phyloP scores from a whole-genome alignment of 2,329 filamentous ascomycete genomes.

The Paraphoma chrysanthemicola region DNA sequence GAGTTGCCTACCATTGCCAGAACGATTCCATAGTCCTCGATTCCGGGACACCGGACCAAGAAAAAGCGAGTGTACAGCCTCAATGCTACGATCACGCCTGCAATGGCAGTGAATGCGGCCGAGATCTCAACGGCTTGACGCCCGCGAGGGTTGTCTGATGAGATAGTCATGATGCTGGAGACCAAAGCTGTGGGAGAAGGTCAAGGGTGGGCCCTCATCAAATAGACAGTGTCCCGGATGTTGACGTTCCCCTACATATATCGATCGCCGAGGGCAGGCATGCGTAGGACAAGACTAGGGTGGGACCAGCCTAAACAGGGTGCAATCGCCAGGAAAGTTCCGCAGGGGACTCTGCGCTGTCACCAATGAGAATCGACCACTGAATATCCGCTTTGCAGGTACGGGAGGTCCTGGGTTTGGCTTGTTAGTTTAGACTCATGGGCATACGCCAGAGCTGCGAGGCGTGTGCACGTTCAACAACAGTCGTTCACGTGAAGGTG shows the following conservation, averaged over 20 bases:
- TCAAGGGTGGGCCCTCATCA: neutral
- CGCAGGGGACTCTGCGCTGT: neutral
- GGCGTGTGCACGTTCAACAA: neutral
- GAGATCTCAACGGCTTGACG: slow-evolving; percentile 29
- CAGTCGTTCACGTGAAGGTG: neutral
- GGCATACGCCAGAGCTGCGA: neutral
- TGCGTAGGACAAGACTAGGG: neutral
- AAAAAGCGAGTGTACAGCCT: slow-evolving; percentile 41
- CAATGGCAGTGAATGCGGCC: slow-evolving; percentile 35
- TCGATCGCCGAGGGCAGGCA: neutral
- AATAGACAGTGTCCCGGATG: neutral
- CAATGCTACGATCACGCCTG: slow-evolving; percentile 27
- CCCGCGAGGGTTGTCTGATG: slow-evolving; percentile 29
- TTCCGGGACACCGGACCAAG: slow-evolving; percentile 32
- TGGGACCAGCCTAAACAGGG: neutral
- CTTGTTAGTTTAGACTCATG: neutral
- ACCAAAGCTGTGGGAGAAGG: neutral
- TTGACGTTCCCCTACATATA: neutral
- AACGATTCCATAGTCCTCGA: slow-evolving; percentile 38
- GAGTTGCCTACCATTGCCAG: slow-evolving; percentile 30
- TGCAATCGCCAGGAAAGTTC: neutral
- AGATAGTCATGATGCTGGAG: neutral
- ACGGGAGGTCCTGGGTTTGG: neutral
- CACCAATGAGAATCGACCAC: neutral
- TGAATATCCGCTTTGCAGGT: neutral